A percentile compares a stretch with the other conserved stretches of the same genome.
These are phyloP conservation scores for Phyllosticta capitalensis DNA, from an alignment of 2,329 filamentous ascomycete genomes.

Conservation along the genomic window DNA sequence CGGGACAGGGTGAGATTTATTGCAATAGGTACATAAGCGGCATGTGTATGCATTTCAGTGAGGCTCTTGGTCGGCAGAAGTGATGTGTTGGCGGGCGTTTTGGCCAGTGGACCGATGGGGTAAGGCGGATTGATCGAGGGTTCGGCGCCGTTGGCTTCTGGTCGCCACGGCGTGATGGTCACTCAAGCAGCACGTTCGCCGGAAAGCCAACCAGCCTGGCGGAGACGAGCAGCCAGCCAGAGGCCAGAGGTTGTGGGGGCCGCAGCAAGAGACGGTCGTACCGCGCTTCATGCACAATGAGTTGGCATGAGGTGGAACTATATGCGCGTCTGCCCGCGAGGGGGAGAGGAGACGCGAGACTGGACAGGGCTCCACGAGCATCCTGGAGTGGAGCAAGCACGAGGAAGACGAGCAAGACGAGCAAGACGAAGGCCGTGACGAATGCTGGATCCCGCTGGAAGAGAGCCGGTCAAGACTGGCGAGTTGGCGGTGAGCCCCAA, in stretches of 20 bases:
- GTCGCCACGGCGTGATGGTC: background rate
- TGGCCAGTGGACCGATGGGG: slow-evolving; percentile 58
- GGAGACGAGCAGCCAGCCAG: background rate
- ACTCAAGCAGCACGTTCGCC: slow-evolving; percentile 5
- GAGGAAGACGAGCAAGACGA: background rate
- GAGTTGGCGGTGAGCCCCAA: background rate
- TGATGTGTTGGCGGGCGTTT: slow-evolving; percentile 87
- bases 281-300: slow-evolving; percentile 17
- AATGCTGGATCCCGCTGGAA: background rate
- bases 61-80: slow-evolving; percentile 31
- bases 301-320: slow-evolving; percentile 28
- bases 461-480: background rate
- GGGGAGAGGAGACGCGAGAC: background rate
- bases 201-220: background rate
- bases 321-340: slow-evolving; percentile 9
- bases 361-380: background rate
- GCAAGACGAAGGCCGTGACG: background rate
- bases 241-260: background rate
- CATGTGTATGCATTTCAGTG: slow-evolving; percentile 25
- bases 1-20: slow-evolving; percentile 33
- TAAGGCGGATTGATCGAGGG: slow-evolving; percentile 9
- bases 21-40: slow-evolving; percentile 27
- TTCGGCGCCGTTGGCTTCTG: background rate
- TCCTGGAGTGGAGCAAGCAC: background rate
- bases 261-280: slow-evolving; percentile 4